Evolutionary conservation across 306 rosid genomes (phyloP), one percentile per base, ranked within the genome.

Genomic region (Quercus aquifolioides): DNA sequence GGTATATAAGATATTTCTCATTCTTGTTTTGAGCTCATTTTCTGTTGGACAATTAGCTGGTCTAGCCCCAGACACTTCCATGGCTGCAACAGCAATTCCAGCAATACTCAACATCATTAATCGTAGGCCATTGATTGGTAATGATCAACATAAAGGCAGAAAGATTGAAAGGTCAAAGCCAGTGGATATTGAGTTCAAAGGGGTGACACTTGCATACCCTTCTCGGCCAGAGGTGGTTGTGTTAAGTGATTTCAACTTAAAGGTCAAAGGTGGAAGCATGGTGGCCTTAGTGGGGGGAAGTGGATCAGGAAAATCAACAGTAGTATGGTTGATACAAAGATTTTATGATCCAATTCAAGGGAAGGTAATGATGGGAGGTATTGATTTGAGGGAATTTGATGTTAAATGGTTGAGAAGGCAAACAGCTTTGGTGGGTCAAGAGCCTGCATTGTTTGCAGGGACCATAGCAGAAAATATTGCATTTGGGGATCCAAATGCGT

Each of bases 1-100:
- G 10, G 95, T 94, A 31, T 86, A 79, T 41, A 87, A 91, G 87
- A 88, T 91, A 74, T 94, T 91, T 80, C 97, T 94, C 80, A 94
- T 92, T 84, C 95, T 94, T 84, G 98, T 94, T 82, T 74, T 94
- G 89, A 90, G 97, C 87, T 91, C 98, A 38, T 94, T 92, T 87
- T 90, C 97, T 35, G 97, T 94, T 26, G 98, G 97, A 64, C 97
- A 94, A 83, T 86, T 90, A 54, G 97, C 97, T 59, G 98, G 97
- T 54, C 88, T 94, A 55, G 95, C 97, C 77, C 97, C 97, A 6
- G 97, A 94, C 80, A 92, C 95, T 74, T 92, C 97, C 17, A 82
- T 75, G 90, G 97, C 97, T 1, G 60, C 90, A 5, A 65, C 87
- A 3, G 87, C 92, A 35, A 88, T 94, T 76, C 97, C 97, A 55